Percentiles rank a stretch among this genome's conserved stretches.
Evolutionary conservation across 805 yeast species (phyloP).

Genomic region (Starmerella gropengiesseri): DNA sequence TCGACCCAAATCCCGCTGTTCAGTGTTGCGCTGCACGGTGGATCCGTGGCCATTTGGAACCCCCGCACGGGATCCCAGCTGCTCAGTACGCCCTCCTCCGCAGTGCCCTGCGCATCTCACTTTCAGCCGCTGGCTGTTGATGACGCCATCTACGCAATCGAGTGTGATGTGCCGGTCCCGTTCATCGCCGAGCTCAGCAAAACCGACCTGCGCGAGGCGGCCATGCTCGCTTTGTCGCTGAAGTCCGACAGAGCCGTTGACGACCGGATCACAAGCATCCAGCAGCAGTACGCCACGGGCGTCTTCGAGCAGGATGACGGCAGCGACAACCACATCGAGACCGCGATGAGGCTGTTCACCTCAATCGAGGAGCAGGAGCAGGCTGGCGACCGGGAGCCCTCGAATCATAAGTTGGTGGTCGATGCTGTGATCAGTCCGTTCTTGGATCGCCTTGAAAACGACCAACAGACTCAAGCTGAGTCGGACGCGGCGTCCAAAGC

Average conservation of each 20-base stretch:
- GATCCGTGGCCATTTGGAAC: conserved; percentile 3
- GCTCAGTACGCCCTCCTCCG: background rate
- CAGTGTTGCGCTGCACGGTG: background rate
- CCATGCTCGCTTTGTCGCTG: conserved; percentile 14
- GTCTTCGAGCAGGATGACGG: conserved; percentile 10
- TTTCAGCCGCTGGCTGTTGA: background rate
- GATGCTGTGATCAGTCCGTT: conserved; percentile 2
- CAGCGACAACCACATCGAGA: conserved; percentile 3
- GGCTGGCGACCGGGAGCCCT: background rate
- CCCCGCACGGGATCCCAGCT: conserved; percentile 14
- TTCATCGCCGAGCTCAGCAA: background rate
- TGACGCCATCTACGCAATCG: background rate
- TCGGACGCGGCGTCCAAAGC: too few relatives aligned
- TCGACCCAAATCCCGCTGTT: conserved; percentile 10
- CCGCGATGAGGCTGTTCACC: conserved; percentile 16
- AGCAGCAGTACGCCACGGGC: conserved; percentile 11
- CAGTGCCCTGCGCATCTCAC: background rate
- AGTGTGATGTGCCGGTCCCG: background rate
- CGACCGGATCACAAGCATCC: conserved; percentile 7
- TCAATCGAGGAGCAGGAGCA: conserved; percentile 16
- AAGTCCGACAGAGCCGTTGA: conserved; percentile 1
- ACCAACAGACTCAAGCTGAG: background rate
- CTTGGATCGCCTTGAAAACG: background rate
- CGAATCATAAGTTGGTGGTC: conserved; percentile 3
- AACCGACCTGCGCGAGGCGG: conserved; percentile 11